phyloP scores from a whole-genome alignment of 352 stramenopile species.

The Phytophthora ramorum region DNA sequence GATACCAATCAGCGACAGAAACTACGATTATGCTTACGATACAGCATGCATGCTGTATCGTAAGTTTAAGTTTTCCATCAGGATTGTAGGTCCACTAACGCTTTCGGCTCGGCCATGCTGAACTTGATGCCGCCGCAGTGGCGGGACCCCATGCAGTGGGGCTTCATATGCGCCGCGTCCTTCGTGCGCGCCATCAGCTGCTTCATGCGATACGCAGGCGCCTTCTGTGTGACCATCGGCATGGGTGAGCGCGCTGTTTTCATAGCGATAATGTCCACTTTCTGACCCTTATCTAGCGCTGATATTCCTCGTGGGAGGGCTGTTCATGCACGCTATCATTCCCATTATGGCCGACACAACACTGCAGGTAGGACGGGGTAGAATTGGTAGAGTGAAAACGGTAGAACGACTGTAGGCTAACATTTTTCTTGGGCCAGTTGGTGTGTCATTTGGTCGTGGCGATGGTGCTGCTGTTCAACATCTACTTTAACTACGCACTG shows the following conservation, averaged over 20 bases:
- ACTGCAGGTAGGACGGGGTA: slow-evolving; percentile 36
- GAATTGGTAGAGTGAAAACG: neutral
- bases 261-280: neutral
- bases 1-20: neutral
- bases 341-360: slow-evolving; percentile 52
- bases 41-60: neutral
- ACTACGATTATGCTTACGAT: neutral
- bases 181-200: slow-evolving; percentile 45
- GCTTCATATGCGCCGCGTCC: slow-evolving; percentile 42
- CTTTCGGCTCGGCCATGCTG: slow-evolving; percentile 8
- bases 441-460: slow-evolving; percentile 36
- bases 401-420: slow-evolving; percentile 6
- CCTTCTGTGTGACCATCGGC: slow-evolving; percentile 50
- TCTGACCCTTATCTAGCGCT: slow-evolving; percentile 31
- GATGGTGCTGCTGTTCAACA: slow-evolving; percentile 61
- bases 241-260: slow-evolving; percentile 40
- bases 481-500: slow-evolving; percentile 82
- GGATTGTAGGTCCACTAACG: neutral
- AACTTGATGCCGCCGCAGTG: slow-evolving; percentile 44
- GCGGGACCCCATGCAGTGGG: slow-evolving; percentile 61
- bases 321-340: slow-evolving; percentile 63
- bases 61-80: neutral
- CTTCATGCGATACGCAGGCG: slow-evolving; percentile 54
- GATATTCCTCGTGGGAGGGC: slow-evolving; percentile 48
- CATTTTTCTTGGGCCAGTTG: slow-evolving; percentile 28